A percentile compares a stretch with the other conserved stretches of the same genome.
These are phyloP conservation scores for Salix koriyanagi DNA, from an alignment of 345 rosid genomes.

Conservation along the genomic window DNA sequence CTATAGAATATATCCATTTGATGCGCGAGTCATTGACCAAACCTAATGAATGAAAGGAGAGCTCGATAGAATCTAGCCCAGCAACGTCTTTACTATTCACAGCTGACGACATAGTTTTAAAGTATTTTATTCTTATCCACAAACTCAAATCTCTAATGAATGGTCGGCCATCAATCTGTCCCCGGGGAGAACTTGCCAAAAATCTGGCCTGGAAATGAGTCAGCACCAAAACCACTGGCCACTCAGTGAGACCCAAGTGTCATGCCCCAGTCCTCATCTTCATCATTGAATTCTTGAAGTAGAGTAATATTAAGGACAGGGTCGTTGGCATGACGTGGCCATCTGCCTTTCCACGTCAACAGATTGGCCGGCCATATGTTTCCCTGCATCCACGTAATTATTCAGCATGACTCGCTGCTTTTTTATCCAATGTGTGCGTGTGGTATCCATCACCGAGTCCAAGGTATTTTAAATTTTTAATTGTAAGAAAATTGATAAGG, in stretches of 20 bases:
- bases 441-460: no score
- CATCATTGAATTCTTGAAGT: neutral
- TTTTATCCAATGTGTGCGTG: no score
- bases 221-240: neutral
- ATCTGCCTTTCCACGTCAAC: conserved; percentile 18
- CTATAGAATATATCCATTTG: no score
- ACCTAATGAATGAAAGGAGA: no score
- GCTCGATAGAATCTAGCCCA: no score
- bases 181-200: no score
- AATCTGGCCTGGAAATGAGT: neutral
- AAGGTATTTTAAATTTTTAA: no score
- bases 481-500: no score
- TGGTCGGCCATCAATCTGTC: neutral
- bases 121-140: neutral
- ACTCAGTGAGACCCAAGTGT: conserved; percentile 21
- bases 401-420: no score
- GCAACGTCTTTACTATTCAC: neutral
- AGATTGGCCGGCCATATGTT: no score
- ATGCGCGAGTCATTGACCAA: no score
- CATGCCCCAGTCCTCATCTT: neutral
- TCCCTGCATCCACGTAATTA: no score
- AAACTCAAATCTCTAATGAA: neutral
- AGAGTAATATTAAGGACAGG: neutral
- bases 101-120: neutral
- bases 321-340: conserved; percentile 16